Base-by-base conservation (phyloP, 208 protist genomes). In the Chromosphaera perkinsii region DNA sequence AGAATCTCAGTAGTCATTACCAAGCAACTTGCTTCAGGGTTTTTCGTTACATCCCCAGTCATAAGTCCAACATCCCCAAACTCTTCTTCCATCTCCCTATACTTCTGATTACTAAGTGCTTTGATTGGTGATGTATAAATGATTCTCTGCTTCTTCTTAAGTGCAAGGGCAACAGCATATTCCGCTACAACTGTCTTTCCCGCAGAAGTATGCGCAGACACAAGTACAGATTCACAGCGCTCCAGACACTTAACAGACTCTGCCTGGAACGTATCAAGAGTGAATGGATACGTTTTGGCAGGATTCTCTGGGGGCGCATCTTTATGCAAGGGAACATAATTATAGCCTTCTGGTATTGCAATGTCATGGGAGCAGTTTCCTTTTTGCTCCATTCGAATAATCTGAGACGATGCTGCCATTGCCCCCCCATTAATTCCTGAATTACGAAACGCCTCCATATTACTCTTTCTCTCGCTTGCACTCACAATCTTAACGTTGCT, bases 61-160 rank as follows among this genome's bases (percentile, higher is more conserved):
- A 99, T 99, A 52, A 99, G 90, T 36, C 97, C 97, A 14, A 99
- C 96, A 51, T 87, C 93, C 40, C 88, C 82, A 78, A 97, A 99
- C 60, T 95, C 90, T 42, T 97, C 91, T 2, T 81, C 81, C 24
- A 99, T 93, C 68, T 99, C 96, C 56, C 95, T 80, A 75, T 96
- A 99, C 78, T 99, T 99, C 75, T 99, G 97, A 80, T 99, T 99
- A 32, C 87, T 95, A 0, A 99, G 85, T 0, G 97, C 97, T 68
- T 99, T 99, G 77, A 99, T 99, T 32, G 97, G 97, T 3, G 95
- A 98, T 37, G 97, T 99, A 83, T 99, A 99, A 49, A 99, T 96
- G 20, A 99, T 95, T 12, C 96, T 92, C 81, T 96, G 95, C 64
- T 95, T 92, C 63, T 95, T 90, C 4, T 89, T 82, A 36, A 99